Base-by-base conservation (phyloP, 2,329 filamentous ascomycete species). In the Huntiella savannae region DNA sequence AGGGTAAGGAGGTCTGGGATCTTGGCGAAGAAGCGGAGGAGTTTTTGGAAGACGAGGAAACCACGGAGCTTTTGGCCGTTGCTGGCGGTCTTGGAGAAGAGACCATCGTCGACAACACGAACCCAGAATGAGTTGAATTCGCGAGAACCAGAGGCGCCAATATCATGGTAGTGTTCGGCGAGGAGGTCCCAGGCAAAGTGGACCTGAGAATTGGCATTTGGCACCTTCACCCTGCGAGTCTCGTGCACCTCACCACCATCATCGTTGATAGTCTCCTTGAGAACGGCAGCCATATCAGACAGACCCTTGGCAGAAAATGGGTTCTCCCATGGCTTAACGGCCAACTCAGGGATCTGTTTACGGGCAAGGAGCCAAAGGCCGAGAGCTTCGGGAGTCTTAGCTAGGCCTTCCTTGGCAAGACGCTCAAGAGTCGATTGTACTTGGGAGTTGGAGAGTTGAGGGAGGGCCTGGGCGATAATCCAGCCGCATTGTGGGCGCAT, bases 41-140 rank as follows among this genome's bases (percentile, higher is more conserved):
- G 74, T 56, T 80, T 83, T 54, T 80, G 77, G 55, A 95, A 84
- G 2, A 96, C 72, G 55, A 87, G 76, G 62, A 96, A 88, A 0
- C 91, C 91, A 60, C 85, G 86, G 56, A 84, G 85, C 61, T 95
- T 96, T 47, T 92, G 81, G 54, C 87, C 84, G 38, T 87, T 77
- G 1, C 86, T 92, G 5, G 87, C 80, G 8, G 73, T 76, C 48
- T 79, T 75, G 4, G 83, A 79, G 58, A 96, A 95, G 3, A 95
- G 69, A 6, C 82, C 80, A 57, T 88, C 82, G 60, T 95, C 87
- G 50, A 96, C 79, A 47, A 83, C 78, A 39, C 84, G 77, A 36
- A 74, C 75, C 87, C 88, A 96, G 58, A 95, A 92, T 40, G 81
- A 74, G 41, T 70, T 67, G 57, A 94, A 86, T 11, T 68, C 62